phyloP scores from a whole-genome alignment of 164 flowering plant species.

The Annona squamosa region DNA sequence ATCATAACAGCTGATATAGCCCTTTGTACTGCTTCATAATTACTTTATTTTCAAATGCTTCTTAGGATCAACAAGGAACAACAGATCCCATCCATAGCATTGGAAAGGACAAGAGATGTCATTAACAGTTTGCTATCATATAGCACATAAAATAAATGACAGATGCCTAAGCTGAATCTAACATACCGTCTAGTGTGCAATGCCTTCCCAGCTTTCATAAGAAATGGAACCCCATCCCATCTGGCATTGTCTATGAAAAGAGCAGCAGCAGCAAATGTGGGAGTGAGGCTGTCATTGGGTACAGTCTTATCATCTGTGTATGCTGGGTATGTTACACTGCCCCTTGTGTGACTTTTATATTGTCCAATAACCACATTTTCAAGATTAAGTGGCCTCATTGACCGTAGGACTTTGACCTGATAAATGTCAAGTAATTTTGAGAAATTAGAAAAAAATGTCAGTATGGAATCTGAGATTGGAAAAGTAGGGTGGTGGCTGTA shows the following conservation, averaged over 20 bases:
- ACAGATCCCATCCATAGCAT: background rate
- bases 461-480: too few species aligned
- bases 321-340: constrained; percentile 66
- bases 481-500: too few species aligned
- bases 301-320: constrained; percentile 90
- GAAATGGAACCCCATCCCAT: constrained; percentile 98
- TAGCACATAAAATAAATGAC: background rate
- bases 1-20: too few species aligned
- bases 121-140: background rate
- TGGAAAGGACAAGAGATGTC: background rate
- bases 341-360: constrained; percentile 79
- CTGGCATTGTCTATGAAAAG: constrained; percentile 89
- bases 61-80: background rate
- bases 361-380: constrained; percentile 84
- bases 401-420: constrained; percentile 89
- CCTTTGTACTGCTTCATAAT: too few species aligned
- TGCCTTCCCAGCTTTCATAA: constrained; percentile 98
- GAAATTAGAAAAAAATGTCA: background rate
- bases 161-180: background rate
- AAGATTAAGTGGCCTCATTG: constrained; percentile 68
- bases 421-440: constrained; percentile 3
- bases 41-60: too few species aligned
- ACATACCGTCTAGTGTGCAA: constrained; percentile 61
- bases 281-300: constrained; percentile 70
- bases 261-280: constrained; percentile 97